Conservation (phyloP, 1,139 yeast genomes). For the Suhomyces yuchorum region DNA sequence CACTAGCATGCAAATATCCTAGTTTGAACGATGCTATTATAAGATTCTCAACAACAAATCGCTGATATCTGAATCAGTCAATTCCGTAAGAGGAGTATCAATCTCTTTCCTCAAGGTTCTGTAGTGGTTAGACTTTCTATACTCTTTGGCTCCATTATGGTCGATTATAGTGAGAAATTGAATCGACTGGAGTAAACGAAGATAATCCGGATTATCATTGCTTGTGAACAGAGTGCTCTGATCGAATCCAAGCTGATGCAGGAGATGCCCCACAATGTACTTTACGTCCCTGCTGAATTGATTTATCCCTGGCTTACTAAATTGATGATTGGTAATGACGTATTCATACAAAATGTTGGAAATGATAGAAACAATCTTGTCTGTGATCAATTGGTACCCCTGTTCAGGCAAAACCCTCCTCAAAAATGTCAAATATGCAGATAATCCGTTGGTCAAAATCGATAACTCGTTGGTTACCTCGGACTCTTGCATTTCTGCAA, state of each 20-base stretch:
- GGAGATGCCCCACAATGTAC: conserved; percentile 44
- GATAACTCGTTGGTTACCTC: conserved; percentile 40
- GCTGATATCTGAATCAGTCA: conserved; percentile 40
- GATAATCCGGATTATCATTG: conserved; percentile 30
- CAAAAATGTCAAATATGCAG: conserved; percentile 39
- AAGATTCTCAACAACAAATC: conserved; percentile 32
- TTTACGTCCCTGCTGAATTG: conserved; percentile 60
- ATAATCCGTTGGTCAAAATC: conserved; percentile 35
- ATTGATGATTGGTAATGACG: conserved; percentile 64
- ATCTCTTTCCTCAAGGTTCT: conserved; percentile 23
- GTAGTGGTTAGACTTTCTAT: not conserved
- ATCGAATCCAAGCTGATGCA: conserved; percentile 23
- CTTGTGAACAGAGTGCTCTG: conserved; percentile 23
- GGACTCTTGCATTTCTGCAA: conserved; percentile 21
- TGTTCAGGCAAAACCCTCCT: conserved; percentile 31
- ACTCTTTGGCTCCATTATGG: conserved; percentile 21
- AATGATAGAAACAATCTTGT: conserved; percentile 47
- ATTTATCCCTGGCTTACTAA: conserved; percentile 54
- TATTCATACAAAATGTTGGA: conserved; percentile 57
- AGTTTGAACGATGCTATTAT: no score
- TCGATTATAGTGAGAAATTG: conserved; percentile 41
- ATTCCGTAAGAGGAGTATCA: conserved; percentile 22
- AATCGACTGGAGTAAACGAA: conserved; percentile 38
- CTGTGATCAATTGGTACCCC: conserved; percentile 33
- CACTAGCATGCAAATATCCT: no score